Percentiles rank a stretch among this genome's conserved stretches.
Evolutionary conservation across 1,139 yeast species (phyloP).

Genomic region (Hyphopichia fennica): DNA sequence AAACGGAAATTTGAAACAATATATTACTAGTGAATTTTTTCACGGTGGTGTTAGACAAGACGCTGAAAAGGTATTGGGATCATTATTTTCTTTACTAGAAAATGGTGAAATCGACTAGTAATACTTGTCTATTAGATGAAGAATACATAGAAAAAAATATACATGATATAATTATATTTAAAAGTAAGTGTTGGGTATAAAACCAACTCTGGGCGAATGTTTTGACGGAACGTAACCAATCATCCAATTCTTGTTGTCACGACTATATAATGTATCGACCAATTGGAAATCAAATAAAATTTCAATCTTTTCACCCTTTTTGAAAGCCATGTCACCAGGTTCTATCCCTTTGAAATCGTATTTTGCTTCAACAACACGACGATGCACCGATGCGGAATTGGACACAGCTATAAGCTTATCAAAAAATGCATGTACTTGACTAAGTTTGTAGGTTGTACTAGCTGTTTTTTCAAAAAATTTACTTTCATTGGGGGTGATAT

Average conservation of each 20-base stretch:
- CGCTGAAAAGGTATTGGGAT: conserved; percentile 40
- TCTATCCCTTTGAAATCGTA: conserved; percentile 31
- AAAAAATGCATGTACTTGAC: conserved; percentile 24
- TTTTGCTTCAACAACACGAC: conserved; percentile 21
- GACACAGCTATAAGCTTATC: conserved; percentile 13
- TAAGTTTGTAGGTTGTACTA: conserved; percentile 27
- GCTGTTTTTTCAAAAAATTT: conserved; percentile 13
- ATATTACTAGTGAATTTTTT: conserved; percentile 50
- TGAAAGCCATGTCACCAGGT: conserved; percentile 43
- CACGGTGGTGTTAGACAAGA: conserved; percentile 52
- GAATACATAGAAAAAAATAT: not conserved
- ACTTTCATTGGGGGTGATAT: conserved; percentile 3
- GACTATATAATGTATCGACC: conserved; percentile 20
- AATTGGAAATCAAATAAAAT: conserved; percentile 34
- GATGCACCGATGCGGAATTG: conserved; percentile 5
- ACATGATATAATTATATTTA: conserved; percentile 3
- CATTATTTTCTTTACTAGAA: conserved; percentile 40
- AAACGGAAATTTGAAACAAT: conserved; percentile 38
- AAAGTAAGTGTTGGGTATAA: conserved; percentile 40
- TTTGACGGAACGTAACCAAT: conserved; percentile 24
- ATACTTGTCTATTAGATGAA: conserved; percentile 3
- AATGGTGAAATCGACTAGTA: conserved; percentile 42
- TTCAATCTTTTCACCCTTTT: conserved; percentile 34
- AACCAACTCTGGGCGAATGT: conserved; percentile 31
- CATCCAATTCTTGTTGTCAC: conserved; percentile 32